Base-by-base conservation (phyloP, 345 rosid species). In the Salix dunnii region DNA sequence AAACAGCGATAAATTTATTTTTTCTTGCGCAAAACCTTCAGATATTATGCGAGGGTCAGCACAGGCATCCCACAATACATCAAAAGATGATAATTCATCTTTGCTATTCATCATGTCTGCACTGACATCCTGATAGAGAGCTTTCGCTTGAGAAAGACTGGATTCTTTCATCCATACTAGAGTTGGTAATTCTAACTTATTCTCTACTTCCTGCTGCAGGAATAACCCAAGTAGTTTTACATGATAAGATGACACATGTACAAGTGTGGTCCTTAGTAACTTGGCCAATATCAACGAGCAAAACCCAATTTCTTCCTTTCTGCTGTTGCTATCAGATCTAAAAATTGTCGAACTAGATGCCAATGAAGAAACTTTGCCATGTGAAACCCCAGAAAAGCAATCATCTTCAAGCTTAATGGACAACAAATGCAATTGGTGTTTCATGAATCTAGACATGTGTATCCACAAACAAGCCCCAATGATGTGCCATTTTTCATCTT, bases 401-500 rank as follows among this genome's bases (percentile, higher is more conserved):
- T 67, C 43, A 46, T 86, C 88, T 78, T 85, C 86, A 78, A 75
- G 83, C 49, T 78, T 74, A 76, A 82, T 64, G 61, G 83, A 87
- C 27, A 76, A 33, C 42, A 77, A 80, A 75, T 76, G 80, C 83
- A 92, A 81, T 82, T 91, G 90, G 83, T 84, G 88, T 70, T 87
- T 84, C 85, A 80, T 77, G 70, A 94, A 87, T 75, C 85, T 89
- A 70, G 76, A 85, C 79, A 92, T 79, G 80, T 91, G 97, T 81
- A 84, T 88, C 97, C 98, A 94, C 78, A 91, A 77, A 83, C 93
- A 90, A 72, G 80, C 84, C 73, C 90, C 92, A 58, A 89, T 79
- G 33, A 89, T 78, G 76, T 84, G 84, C 89, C 90, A 86, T 87
- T 88, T 94, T 83, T 91, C 97, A 78, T 90, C 94, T 75, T 87